Evolutionary conservation across 768 basidiomycete genomes (phyloP), one percentile per base, ranked within the genome.

Genomic region (Lepiota venenata): DNA sequence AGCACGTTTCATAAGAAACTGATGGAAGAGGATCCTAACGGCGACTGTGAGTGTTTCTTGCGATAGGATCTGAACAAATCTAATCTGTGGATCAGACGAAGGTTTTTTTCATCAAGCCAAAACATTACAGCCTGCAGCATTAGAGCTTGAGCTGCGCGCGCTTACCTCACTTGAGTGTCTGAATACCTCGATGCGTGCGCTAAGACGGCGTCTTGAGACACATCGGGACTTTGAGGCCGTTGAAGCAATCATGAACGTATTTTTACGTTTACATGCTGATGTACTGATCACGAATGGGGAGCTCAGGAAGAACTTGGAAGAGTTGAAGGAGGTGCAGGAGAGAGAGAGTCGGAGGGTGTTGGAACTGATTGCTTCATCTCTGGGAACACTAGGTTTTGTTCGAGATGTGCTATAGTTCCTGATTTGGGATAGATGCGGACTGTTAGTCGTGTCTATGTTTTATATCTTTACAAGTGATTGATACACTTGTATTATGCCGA

Each of bases 161-260:
- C 72, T 98, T 50, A 70, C 82, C 25, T 79, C 84, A 2, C 71
- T 90, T 35, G 75, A 84, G 40, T 78, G 80, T 50, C 76, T 95
- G 18, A 71, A 68, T 0, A 66, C 76, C 16, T 98, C 98, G 73
- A 71, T 97, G 43, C 72, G 77, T 55, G 88, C 93, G 0, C 75
- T 98, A 21, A 80, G 76, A 10, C 80, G 72, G 51, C 85, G 96
- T 3, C 76, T 98, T 22, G 71, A 68, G 32, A 90, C 89, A 6
- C 91, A 85, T 60, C 82, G 83, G 45, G 97, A 99, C 71, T 98
- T 97, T 63, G 97, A 99, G 69, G 94, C 93, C 11, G 90, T 96
- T 3, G 93, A 98, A 68, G 81, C 94, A 1, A 77, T 95, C 64
- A 78, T 93, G 61, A 85, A 77, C 58, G 87, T 96, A 1, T 93